phyloP scores from a whole-genome alignment of 1,284 basidiomycete genomes.

The Cronartium quercuum region DNA sequence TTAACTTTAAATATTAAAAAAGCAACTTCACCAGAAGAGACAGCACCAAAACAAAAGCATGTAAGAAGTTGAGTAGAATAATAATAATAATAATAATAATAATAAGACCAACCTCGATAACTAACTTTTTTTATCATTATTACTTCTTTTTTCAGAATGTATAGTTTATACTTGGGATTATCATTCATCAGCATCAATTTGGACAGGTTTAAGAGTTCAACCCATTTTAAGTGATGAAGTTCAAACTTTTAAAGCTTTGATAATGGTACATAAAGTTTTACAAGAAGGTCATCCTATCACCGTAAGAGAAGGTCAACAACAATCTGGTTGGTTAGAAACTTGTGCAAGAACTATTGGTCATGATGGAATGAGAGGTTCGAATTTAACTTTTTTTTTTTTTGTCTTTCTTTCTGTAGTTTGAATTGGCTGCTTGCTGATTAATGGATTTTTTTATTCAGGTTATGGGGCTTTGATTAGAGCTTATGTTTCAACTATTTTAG shows the following conservation, averaged over 20 bases:
- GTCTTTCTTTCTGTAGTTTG: too few species aligned
- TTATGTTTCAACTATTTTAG: constrained; percentile 85
- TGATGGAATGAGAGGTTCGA: constrained; percentile 70
- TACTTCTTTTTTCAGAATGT: constrained; percentile 59
- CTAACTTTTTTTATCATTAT: background rate
- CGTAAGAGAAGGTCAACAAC: constrained; percentile 89
- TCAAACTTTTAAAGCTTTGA: constrained; percentile 91
- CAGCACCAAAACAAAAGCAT: constrained; percentile 92
- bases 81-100: background rate
- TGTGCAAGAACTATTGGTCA: constrained; percentile 77
- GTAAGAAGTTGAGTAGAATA: constrained; percentile 71
- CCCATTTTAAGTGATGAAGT: constrained; percentile 91
- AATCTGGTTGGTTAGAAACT: constrained; percentile 92
- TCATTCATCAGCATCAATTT: constrained; percentile 91
- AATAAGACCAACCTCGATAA: background rate
- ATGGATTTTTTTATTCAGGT: constrained; percentile 53
- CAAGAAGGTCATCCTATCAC: constrained; percentile 90
- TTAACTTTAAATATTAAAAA: constrained; percentile 91
- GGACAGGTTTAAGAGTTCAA: constrained; percentile 88
- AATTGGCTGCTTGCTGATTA: background rate
- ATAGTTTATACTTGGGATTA: constrained; percentile 99
- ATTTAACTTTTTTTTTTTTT: constrained; percentile 40
- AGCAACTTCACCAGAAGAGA: constrained; percentile 84
- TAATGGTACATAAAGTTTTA: constrained; percentile 88
- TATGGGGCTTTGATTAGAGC: constrained; percentile 85